phyloP scores from a whole-genome alignment of 177 flowering plant species.

The Vitis hybrid region DNA sequence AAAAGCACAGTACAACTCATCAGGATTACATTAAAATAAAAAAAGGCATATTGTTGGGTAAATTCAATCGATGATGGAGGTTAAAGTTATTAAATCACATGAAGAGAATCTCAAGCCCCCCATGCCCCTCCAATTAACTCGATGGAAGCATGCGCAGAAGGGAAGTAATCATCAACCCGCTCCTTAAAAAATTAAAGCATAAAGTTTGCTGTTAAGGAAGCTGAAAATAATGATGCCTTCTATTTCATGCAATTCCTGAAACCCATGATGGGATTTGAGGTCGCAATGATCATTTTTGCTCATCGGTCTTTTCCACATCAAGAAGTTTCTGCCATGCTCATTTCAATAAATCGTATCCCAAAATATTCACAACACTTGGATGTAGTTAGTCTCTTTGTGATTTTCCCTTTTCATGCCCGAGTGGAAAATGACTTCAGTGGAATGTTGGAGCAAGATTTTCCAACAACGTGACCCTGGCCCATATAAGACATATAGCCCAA shows the following conservation, averaged over 20 bases:
- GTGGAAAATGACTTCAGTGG: too few relatives aligned
- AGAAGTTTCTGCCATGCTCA: constrained; percentile 7
- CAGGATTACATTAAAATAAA: not conserved
- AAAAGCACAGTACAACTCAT: constrained; percentile 15
- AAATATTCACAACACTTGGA: too few relatives aligned
- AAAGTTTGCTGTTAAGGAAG: constrained; percentile 17
- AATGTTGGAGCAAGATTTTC: too few relatives aligned
- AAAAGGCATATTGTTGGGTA: not conserved
- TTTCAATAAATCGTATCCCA: too few relatives aligned
- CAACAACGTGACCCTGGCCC: too few relatives aligned
- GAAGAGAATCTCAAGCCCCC: constrained; percentile 1
- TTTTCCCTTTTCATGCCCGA: too few relatives aligned
- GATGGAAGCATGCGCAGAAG: constrained; percentile 20
- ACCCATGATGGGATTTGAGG: constrained; percentile 6
- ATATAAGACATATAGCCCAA: too few relatives aligned
- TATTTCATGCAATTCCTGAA: constrained; percentile 9
- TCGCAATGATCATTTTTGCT: constrained; percentile 4
- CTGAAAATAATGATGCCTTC: constrained; percentile 20
- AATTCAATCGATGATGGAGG: not conserved
- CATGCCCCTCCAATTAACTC: constrained; percentile 8
- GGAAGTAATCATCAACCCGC: constrained; percentile 14
- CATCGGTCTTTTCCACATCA: constrained; percentile 14
- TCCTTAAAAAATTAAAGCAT: not conserved
- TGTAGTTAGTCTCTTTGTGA: too few relatives aligned
- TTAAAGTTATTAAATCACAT: not conserved